Evolutionary conservation across 1,139 yeast species (phyloP).

Genomic region (Kodamaea anthophila): DNA sequence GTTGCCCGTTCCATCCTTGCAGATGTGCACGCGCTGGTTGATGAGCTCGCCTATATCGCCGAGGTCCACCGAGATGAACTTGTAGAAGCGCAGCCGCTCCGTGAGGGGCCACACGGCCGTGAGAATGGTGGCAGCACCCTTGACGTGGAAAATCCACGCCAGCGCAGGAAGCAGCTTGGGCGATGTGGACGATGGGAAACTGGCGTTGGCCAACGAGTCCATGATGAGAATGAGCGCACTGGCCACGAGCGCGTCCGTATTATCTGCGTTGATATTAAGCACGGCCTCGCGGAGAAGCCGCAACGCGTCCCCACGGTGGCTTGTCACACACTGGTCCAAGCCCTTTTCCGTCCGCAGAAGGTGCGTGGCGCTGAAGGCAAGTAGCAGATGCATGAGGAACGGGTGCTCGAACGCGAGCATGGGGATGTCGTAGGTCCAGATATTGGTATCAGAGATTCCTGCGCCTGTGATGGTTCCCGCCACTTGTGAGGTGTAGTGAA

Average conservation of each 20-base stretch:
- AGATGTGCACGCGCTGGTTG: constrained; percentile 36
- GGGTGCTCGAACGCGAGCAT: constrained; percentile 84
- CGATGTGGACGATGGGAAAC: constrained; percentile 58
- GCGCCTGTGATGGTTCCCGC: constrained; percentile 86
- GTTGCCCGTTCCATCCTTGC: constrained; percentile 12
- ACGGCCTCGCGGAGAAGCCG: constrained; percentile 79
- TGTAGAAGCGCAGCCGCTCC: constrained; percentile 65
- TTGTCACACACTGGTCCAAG: constrained; percentile 75
- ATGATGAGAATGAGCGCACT: constrained; percentile 82
- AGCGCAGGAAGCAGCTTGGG: constrained; percentile 76
- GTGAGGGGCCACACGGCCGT: constrained; percentile 94
- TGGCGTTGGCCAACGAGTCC: constrained; percentile 92
- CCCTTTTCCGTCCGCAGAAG: constrained; percentile 71
- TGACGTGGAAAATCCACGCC: constrained; percentile 95
- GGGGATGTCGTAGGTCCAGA: constrained; percentile 87
- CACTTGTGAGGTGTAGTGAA: constrained; percentile 80
- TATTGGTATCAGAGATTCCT: constrained; percentile 78
- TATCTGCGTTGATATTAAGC: constrained; percentile 70
- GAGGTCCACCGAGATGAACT: constrained; percentile 71
- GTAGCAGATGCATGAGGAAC: constrained; percentile 82
- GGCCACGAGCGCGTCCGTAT: constrained; percentile 90
- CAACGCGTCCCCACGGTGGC: constrained; percentile 83
- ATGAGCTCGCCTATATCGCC: constrained; percentile 80
- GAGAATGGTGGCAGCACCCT: constrained; percentile 92
- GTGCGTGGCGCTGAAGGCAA: constrained; percentile 91